These are phyloP conservation scores for Prorocentrum cordatum DNA, from an alignment of 169 alveolate genomes.

Conservation along the genomic window DNA sequence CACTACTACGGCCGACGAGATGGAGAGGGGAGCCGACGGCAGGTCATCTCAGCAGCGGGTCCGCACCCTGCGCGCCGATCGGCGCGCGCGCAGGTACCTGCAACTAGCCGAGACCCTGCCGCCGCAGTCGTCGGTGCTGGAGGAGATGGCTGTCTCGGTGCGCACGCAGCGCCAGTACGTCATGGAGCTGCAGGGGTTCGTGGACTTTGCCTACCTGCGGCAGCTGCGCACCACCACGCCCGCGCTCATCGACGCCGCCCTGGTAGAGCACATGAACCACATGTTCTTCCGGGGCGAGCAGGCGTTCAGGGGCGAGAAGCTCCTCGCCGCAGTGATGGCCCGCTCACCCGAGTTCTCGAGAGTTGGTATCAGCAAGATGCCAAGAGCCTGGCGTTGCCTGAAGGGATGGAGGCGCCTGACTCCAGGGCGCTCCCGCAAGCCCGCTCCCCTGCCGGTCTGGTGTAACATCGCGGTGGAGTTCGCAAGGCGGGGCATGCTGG, in stretches of 20 bases:
- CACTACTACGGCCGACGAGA: too few relatives aligned
- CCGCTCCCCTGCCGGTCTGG: constrained; percentile 2
- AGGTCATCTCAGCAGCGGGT: too few relatives aligned
- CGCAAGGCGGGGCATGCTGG: not conserved
- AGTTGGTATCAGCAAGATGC: not conserved
- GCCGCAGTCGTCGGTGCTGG: too few relatives aligned
- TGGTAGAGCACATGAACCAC: not conserved
- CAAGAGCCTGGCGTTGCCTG: not conserved
- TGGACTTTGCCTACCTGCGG: too few relatives aligned
- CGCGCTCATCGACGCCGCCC: not conserved
- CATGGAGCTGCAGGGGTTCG: too few relatives aligned
- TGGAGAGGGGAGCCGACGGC: too few relatives aligned
- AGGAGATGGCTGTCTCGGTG: too few relatives aligned
- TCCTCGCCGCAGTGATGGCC: not conserved
- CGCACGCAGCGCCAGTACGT: too few relatives aligned
- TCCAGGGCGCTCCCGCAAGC: not conserved
- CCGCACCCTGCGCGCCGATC: too few relatives aligned
- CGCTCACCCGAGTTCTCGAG: not conserved
- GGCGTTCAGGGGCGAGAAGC: constrained; percentile 3
- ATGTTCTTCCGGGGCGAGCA: not conserved
- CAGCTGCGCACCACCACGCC: too few relatives aligned
- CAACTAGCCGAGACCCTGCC: too few relatives aligned
- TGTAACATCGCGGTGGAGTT: not conserved
- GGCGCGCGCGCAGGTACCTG: too few relatives aligned
- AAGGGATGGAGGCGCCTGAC: not conserved